Conservation (phyloP, 768 basidiomycete species). For the Polyporus arcularius region DNA sequence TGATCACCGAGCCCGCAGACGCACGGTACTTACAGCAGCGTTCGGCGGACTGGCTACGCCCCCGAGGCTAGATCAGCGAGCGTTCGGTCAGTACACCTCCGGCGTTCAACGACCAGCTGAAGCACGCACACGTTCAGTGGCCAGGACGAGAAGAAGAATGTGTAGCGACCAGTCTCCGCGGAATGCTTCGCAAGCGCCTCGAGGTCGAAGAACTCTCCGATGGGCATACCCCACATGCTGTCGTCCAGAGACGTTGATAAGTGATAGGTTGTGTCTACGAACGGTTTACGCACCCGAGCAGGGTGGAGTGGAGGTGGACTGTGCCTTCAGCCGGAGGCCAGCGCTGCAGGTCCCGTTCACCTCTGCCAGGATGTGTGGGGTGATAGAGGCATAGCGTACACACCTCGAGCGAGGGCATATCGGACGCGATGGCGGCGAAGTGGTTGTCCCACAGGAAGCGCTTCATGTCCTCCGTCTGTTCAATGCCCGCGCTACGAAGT, state of each 20-base stretch:
- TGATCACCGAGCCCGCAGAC: too few relatives aligned
- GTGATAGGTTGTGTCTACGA: too few relatives aligned
- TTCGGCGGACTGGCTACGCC: conserved; percentile 73
- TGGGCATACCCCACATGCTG: conserved; percentile 75
- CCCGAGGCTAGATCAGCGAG: conserved; percentile 47
- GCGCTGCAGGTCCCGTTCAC: conserved; percentile 33
- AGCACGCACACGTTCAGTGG: conserved; percentile 65
- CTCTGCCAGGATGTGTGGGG: neutral
- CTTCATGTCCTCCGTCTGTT: conserved; percentile 71
- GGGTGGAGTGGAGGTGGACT: conserved; percentile 25
- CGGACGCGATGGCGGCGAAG: conserved; percentile 69
- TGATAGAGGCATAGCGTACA: neutral
- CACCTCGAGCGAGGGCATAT: conserved; percentile 68
- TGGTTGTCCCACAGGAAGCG: conserved; percentile 78
- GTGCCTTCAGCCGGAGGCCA: conserved; percentile 53
- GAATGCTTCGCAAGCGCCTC: conserved; percentile 61
- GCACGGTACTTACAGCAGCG: conserved; percentile 55
- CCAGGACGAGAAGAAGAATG: conserved; percentile 79
- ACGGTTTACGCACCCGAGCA: conserved; percentile 8
- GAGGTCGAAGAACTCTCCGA: conserved; percentile 77
- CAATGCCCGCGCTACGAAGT: conserved; percentile 57
- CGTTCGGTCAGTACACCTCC: too few relatives aligned
- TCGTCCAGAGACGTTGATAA: neutral
- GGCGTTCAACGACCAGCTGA: too few relatives aligned
- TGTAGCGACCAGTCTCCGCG: conserved; percentile 59